Evolutionary conservation across 345 rosid genomes (phyloP), one percentile per base, ranked within the genome.

Genomic region (Gossypium thurberi): DNA sequence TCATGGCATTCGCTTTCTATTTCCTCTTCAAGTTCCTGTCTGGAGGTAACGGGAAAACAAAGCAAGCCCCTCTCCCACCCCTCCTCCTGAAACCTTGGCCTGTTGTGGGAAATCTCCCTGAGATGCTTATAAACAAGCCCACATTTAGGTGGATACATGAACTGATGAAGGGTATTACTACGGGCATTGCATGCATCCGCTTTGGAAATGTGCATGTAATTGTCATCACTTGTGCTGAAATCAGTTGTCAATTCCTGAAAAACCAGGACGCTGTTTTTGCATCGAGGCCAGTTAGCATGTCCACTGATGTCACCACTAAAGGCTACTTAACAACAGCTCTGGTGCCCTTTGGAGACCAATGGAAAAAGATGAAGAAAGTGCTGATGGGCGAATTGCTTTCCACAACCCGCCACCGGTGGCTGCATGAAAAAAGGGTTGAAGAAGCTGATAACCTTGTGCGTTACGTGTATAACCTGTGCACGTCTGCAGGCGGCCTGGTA

Each of bases 331-430:
- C 89, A 10, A 59, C 82, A 4, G 77, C 56, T 13, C 67, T 83
- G 0, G 57, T 4, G n/a, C 88, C 89, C 20, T 65, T 18, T 0
- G 88, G 85, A 3, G 84, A 84, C 0, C 87, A 85, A 2, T 87
- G 86, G 88, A 80, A 74, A 65, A 88, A 86, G 64, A 85, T 83
- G 89, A 82, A 59, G 74, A 77, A 59, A 68, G 70, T 86, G 8
- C 12, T 87, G 14, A 65, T 72, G 3, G 62, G 73, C 1, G 72
- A 80, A 4, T 40, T 88, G 25, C 69, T 81, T 12, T 75, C 59
- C 13, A 73, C 76, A 2, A 63, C 73, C 1, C 78, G 60, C 59
- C 83, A 72, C 10, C 15, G 15, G 10, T 69, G 60, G 76, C 74
- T 65, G 26, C 73, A 48, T 1, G 25, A 4, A 0, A 81, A 74